Base-by-base conservation (phyloP, 495 filamentous ascomycete species). In the Neurospora sp. region DNA sequence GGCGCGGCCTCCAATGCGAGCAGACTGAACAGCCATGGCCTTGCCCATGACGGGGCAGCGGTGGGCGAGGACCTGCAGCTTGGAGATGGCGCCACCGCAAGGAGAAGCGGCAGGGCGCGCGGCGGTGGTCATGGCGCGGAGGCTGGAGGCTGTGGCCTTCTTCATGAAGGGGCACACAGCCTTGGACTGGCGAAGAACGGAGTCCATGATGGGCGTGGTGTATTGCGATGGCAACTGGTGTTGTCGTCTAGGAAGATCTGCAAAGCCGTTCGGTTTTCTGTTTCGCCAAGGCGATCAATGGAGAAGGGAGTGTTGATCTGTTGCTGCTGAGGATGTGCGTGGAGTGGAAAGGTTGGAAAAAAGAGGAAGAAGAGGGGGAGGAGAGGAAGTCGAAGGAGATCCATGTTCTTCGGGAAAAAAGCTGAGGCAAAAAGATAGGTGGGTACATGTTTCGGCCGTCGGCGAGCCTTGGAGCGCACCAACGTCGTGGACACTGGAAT, bases 21-120 rank as follows among this genome's bases (percentile, higher is more conserved):
- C 82, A 78, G 91, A 91, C 86, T 97, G 95, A 22, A 97, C 90
- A 66, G 93, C 93, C 77, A 99, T 87, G 59, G 96, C 96, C 86
- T 97, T 97, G 81, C 94, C 94, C 96, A 99, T 99, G 80, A 99
- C 89, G 72, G 96, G 96, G 89, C 96, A 99, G 77, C 96, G 93
- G 78, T 93, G 91, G 75, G 94, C 96, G 75, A 97, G 88, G 70
- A 96, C 89, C 86, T 98, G 96, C 75, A 99, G 88, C 84, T 98
- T 98, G 77, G 94, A 97, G 89, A 98, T 97, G 81, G 91, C 93
- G 75, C 94, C 93, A 69, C 94, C 95, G 74, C 93, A 91, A 38
- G 90, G 90, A 68, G 90, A 93, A 69, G 86, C 84, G 73, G 87
- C 88, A 82, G 81, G 84, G 77, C 91, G 87, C 76, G 91, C 88